Evolutionary conservation across 768 basidiomycete genomes (phyloP), one percentile per base, ranked within the genome.

Genomic region (Xerocomellus amylosporus): DNA sequence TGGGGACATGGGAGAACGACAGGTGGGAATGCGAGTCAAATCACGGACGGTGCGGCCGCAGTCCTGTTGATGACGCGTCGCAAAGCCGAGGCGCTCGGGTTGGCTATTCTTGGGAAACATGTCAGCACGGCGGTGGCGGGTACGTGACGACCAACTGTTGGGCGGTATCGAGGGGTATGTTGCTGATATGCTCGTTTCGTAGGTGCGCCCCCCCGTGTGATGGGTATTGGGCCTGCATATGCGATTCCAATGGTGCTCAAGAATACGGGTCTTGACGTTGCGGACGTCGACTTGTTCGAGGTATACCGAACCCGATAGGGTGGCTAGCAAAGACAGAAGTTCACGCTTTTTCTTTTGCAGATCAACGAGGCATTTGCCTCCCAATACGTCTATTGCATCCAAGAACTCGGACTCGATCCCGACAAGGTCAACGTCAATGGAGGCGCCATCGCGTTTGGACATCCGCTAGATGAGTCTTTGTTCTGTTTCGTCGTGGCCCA

Each of bases 281-380:
- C 78, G 9, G 89, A 93, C 44, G 84, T 93, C 22, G 91, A 92
- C 67, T 64, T 93, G 34, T 93, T 82, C 61, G 91, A 93, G 79
- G 89, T 84, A 56, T 49, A 72, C 34, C 9, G 8, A 9, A 31
- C 12, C 7, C 3, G 31, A 42, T 19, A 6, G 10, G 8, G 14
- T 45, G 20, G 36, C n/a, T 6, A 31, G 12, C 20, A 28, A n/a
- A 22, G 33, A 45, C 0, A 24, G 6, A 54, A 37, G 39, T 13
- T 53, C 9, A 58, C 24, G 4, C 5, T 17, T 8, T 43, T 45
- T 31, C 20, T 20, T 24, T 46, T 36, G 2, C 14, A 93, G 88
- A 87, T 96, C 69, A 96, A 96, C 64, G 93, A 95, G 64, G 93
- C 92, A 0, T 94, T 95, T 62, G 90, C 91, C 10, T 90, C 88